Conservation (phyloP, 2,329 filamentous ascomycete species). For the Coleophoma crateriformis region DNA sequence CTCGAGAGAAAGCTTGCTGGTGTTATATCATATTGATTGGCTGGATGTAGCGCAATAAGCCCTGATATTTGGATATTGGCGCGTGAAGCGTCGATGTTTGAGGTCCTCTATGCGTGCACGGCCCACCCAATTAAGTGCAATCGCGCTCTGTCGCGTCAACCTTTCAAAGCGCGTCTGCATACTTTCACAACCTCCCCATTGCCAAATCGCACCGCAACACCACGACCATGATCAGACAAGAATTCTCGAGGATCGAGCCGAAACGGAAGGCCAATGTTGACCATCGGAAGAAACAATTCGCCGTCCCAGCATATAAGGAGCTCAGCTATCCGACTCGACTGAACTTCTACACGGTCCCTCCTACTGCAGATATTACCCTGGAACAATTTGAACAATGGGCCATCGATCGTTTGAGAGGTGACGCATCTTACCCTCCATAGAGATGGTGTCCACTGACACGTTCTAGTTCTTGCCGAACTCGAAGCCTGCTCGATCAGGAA, state of each 20-base stretch:
- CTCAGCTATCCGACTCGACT: conserved; percentile 78
- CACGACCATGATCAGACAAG: conserved; percentile 26
- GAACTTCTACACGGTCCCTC: conserved; percentile 86
- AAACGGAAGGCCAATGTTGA: conserved; percentile 77
- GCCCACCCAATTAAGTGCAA: too few relatives aligned
- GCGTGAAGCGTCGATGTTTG: too few relatives aligned
- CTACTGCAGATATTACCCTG: conserved; percentile 88
- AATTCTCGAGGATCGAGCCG: conserved; percentile 29
- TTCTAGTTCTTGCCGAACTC: conserved; percentile 74
- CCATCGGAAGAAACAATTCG: conserved; percentile 82
- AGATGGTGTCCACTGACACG: conserved; percentile 31
- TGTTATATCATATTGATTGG: too few relatives aligned
- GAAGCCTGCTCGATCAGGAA: conserved; percentile 97
- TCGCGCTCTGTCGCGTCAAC: too few relatives aligned
- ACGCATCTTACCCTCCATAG: conserved; percentile 9
- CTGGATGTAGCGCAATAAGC: too few relatives aligned
- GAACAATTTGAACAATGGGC: conserved; percentile 99
- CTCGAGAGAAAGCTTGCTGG: too few relatives aligned
- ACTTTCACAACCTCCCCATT: too few relatives aligned
- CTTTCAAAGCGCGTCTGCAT: too few relatives aligned
- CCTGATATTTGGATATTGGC: too few relatives aligned
- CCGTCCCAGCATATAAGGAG: conserved; percentile 68
- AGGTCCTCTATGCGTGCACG: too few relatives aligned
- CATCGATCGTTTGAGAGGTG: conserved; percentile 82
- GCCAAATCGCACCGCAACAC: not conserved